Conservation (phyloP, 495 filamentous ascomycete species). For the Xylaria bambusicola region DNA sequence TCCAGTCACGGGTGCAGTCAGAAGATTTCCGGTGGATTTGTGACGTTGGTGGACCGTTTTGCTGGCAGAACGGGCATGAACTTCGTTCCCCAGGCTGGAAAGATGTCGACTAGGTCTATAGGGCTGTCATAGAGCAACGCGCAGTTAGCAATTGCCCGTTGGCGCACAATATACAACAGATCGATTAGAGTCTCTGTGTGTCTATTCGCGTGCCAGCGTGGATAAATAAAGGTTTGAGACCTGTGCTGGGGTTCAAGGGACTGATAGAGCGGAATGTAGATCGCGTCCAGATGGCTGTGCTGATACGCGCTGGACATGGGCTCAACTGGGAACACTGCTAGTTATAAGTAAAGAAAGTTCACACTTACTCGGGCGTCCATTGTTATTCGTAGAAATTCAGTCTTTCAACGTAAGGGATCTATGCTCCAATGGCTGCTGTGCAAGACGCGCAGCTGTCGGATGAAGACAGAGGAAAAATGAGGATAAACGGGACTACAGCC, state of each 20-base stretch:
- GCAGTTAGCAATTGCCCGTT: conserved; percentile 6
- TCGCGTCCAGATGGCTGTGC: neutral
- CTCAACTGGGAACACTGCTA: neutral
- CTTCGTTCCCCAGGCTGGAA: conserved; percentile 69
- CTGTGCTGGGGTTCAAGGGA: neutral
- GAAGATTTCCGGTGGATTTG: conserved; percentile 76
- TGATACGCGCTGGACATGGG: neutral
- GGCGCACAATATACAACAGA: neutral
- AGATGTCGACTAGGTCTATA: conserved; percentile 65
- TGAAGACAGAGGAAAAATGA: neutral
- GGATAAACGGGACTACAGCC: neutral
- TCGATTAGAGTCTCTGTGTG: neutral
- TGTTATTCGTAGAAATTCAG: too few relatives aligned
- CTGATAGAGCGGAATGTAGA: neutral
- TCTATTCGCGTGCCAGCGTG: neutral
- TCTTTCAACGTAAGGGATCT: conserved; percentile 1
- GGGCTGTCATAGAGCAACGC: conserved; percentile 55
- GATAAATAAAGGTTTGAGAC: neutral
- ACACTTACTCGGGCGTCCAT: conserved; percentile 19
- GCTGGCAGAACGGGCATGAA: conserved; percentile 54
- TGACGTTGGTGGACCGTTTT: conserved; percentile 75
- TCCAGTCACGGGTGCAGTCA: conserved; percentile 52
- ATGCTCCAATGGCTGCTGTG: neutral
- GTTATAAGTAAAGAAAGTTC: neutral
- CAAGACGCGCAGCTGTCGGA: conserved; percentile 3